Evolutionary conservation across 257 asterid species (phyloP), one percentile per base, ranked within the genome.

Genomic region (Solanum pinnatisectum): DNA sequence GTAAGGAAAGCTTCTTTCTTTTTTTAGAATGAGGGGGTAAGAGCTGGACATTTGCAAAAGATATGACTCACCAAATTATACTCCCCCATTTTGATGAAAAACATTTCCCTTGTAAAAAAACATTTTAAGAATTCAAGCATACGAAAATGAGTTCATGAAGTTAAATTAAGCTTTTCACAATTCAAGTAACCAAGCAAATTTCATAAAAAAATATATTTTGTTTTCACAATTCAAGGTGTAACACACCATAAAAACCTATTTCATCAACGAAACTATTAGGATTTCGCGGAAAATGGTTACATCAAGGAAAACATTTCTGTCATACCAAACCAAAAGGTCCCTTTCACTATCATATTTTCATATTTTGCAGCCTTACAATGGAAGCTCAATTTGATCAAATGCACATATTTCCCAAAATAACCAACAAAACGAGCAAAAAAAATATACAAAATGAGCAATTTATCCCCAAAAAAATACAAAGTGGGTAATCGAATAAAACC

Each of bases 401-500:
- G 42, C 42, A 18, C 42, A 46, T 5, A 78, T 60, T 60, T 22
- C 70, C 1, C 13, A 60, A 52, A 59, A 59, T 22, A 37, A 23
- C 83, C 33, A 8, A 11, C 46, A 40, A 4, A 77, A 12, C 4
- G 16, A 77, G 14, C 1, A 3, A 23, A 23, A 40, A 0, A 7
- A 39, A 4, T 20, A 23, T 77, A 15, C 37, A 27, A 42, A 44
- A 14, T 25, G 65, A 20, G 39, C 60, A 79, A 79, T 40, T 39
- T 77, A 40, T 13, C 56, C 40, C 22, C 2, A 90, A 49, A 68
- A 91, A 92, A 94, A 91, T 91, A 96, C 78, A 94, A 83, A 73
- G 96, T 78, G 52, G 98, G 98, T 90, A 96, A 87, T 84, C 92
- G 96, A 71, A 98, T 91, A 20, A 94, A 89, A 12, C 99, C 98